phyloP scores from a whole-genome alignment of 257 asterid species.

The Petunia secreta region DNA sequence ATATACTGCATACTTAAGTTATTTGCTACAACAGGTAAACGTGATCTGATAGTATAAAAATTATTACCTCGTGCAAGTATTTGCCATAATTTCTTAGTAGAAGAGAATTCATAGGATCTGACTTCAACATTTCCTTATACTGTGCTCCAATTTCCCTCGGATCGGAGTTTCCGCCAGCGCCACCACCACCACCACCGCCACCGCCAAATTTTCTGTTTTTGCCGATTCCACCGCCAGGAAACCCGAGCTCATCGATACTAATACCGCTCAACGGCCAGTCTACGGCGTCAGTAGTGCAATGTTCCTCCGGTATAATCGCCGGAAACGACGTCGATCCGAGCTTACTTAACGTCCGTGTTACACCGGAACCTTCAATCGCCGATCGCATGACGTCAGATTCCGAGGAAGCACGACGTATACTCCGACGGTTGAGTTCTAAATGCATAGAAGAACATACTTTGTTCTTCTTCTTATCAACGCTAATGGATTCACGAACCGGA shows the following conservation, averaged over 20 bases:
- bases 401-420: slow-evolving; percentile 48
- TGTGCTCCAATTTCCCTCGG: slow-evolving; percentile 45
- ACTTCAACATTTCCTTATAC: slow-evolving; percentile 55
- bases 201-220: slow-evolving; percentile 49
- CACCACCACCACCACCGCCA: slow-evolving; percentile 32
- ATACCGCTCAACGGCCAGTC: slow-evolving; percentile 26
- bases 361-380: slow-evolving; percentile 22
- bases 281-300: slow-evolving; percentile 19
- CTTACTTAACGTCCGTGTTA: slow-evolving; percentile 28
- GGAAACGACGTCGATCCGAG: slow-evolving; percentile 44
- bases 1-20: not conserved
- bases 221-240: slow-evolving; percentile 56
- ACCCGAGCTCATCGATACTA: slow-evolving; percentile 41
- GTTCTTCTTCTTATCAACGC: slow-evolving; percentile 17
- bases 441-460: slow-evolving; percentile 34
- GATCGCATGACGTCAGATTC: slow-evolving; percentile 42
- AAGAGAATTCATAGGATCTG: slow-evolving; percentile 58
- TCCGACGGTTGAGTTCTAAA: slow-evolving; percentile 28
- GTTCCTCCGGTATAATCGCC: slow-evolving; percentile 43
- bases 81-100: slow-evolving; percentile 70
- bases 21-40: not conserved
- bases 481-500: slow-evolving; percentile 28
- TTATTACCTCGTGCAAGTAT: slow-evolving; percentile 69
- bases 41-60: not conserved
- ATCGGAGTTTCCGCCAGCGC: slow-evolving; percentile 34